These are phyloP conservation scores for Podospora tetraspora DNA, from an alignment of 495 filamentous ascomycete genomes.

Conservation along the genomic window DNA sequence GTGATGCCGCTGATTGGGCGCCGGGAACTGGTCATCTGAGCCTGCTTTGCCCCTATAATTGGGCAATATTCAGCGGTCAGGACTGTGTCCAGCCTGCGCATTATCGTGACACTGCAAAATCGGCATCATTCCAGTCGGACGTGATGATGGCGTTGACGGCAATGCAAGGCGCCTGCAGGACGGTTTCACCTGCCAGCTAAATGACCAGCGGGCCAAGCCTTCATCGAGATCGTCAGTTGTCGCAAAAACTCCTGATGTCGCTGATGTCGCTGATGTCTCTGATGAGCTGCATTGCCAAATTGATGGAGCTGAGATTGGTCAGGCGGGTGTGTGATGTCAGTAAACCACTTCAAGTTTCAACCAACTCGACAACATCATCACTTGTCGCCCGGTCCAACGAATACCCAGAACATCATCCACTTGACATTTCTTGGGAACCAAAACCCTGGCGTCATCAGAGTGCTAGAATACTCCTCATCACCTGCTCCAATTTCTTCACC, in stretches of 20 bases:
- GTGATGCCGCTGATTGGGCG: not conserved
- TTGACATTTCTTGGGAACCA: not conserved
- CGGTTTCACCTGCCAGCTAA: not conserved
- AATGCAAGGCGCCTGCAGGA: not conserved
- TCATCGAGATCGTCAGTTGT: not conserved
- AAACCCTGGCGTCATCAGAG: not conserved
- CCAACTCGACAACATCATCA: not conserved
- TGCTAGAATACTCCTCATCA: conserved; percentile 22
- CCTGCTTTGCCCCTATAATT: not conserved
- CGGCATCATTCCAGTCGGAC: not conserved
- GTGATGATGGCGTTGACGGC: not conserved
- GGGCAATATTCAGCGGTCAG: not conserved
- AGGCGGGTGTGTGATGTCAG: not conserved
- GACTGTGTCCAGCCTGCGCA: not conserved
- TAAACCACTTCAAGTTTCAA: not conserved
- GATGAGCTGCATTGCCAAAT: not conserved
- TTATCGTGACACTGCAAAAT: not conserved
- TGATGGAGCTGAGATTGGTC: not conserved
- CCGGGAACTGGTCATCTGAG: not conserved
- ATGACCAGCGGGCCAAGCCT: not conserved
- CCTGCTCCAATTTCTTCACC: conserved; percentile 21
- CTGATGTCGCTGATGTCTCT: not conserved
- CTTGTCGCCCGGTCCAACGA: not conserved
- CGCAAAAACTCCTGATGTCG: not conserved
- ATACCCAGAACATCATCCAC: not conserved